phyloP scores from a whole-genome alignment of 441 rosid genomes.

The Croton laevigatus region DNA sequence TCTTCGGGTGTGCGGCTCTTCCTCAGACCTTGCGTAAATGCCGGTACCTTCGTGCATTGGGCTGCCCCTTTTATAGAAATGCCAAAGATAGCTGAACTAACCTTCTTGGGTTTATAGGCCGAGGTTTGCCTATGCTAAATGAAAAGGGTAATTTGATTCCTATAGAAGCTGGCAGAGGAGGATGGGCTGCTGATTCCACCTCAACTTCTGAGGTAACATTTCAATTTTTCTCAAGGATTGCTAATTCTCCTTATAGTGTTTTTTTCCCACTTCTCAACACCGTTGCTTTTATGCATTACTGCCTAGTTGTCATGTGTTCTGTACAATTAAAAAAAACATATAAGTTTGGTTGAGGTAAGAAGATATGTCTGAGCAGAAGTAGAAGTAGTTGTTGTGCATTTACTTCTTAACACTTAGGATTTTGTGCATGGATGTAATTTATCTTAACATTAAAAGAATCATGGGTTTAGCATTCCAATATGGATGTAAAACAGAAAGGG shows the following conservation, averaged over 20 bases:
- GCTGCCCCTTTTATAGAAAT: too few species aligned
- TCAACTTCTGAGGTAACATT: conserved; percentile 63
- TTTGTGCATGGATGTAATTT: too few species aligned
- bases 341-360: background rate
- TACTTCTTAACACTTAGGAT: background rate
- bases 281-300: background rate
- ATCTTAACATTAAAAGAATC: too few species aligned
- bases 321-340: background rate
- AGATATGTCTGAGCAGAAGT: background rate
- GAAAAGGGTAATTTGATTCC: conserved; percentile 78
- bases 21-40: too few species aligned
- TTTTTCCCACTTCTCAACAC: too few species aligned
- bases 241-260: too few species aligned
- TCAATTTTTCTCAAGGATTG: conserved; percentile 11
- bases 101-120: conserved; percentile 38
- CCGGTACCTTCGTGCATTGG: too few species aligned
- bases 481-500: background rate
- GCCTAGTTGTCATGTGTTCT: background rate
- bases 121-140: conserved; percentile 78
- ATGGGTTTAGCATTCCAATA: background rate
- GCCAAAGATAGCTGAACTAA: background rate
- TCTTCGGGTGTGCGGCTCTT: too few species aligned
- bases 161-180: conserved; percentile 54
- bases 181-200: conserved; percentile 47
- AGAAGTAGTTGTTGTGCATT: background rate